phyloP scores from a whole-genome alignment of 73 alveolate species.

The Breviolum minutum region DNA sequence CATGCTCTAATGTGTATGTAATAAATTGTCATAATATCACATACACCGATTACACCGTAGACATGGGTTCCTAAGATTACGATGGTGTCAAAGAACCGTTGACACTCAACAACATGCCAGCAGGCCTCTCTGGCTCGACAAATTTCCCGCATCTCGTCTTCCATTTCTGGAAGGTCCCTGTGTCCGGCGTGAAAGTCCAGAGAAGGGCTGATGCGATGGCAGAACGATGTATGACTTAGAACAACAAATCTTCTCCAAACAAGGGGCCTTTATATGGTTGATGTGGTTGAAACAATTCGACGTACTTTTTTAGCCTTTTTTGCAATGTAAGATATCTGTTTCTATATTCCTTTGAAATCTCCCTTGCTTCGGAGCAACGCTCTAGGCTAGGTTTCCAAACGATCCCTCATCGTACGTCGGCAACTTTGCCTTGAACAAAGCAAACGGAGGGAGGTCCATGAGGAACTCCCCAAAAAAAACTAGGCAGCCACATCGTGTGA shows the following conservation, averaged over 20 bases:
- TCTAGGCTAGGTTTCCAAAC: background rate
- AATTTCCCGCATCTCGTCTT: constrained; percentile 88
- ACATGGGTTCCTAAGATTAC: background rate
- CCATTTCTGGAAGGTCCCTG: constrained; percentile 87
- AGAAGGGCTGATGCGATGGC: background rate
- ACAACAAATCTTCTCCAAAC: too few relatives aligned
- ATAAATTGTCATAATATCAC: too few relatives aligned
- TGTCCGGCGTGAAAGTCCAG: background rate
- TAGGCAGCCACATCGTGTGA: background rate
- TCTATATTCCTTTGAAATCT: too few relatives aligned
- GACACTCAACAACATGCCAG: background rate
- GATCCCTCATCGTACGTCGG: constrained; percentile 77
- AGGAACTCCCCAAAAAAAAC: background rate
- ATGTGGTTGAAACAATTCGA: too few relatives aligned
- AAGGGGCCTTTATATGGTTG: too few relatives aligned
- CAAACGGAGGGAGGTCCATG: background rate
- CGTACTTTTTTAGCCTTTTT: too few relatives aligned
- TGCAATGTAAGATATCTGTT: too few relatives aligned
- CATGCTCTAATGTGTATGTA: too few relatives aligned
- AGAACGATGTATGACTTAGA: background rate
- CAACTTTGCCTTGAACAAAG: constrained; percentile 17
- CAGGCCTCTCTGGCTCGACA: constrained; percentile 85
- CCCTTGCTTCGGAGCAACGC: too few relatives aligned
- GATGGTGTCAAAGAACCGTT: background rate
- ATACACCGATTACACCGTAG: too few relatives aligned